Base-by-base conservation (phyloP, 179 eudicot species). In the Patellifolia procumbens region DNA sequence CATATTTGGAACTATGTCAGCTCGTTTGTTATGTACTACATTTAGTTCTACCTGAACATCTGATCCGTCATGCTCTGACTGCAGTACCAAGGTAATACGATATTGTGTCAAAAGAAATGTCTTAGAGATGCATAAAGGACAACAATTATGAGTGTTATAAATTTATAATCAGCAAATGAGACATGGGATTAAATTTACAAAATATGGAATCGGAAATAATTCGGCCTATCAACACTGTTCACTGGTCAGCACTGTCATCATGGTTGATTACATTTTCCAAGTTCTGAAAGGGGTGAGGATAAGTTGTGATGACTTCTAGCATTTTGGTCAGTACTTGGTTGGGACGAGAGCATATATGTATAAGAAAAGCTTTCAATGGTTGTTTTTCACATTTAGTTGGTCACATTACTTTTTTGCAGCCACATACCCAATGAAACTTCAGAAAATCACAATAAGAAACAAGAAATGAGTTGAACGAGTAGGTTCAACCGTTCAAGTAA, bases 61-160 rank as follows among this genome's bases (percentile, higher is more conserved):
- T 52, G 91, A 78, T 66, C 98, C 98, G 65, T 92, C 97, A 78
- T 94, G 98, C 83, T 94, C 98, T 29, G 93, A 78, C 98, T 94
- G 87, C 71, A 83, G 60, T 48, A 68, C 34, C 56, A 51, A 63
- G 69, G 28, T 61, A 81, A 22, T 19, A 53, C 9, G 9, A 69
- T 34, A 68, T 29, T 59, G 45, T 42, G 31, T 39, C 35, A 43
- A 24, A 58, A 31, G 8, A 24, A 53, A 72, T 72, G 16, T 72
- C 48, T 59, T 19, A 55, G 42, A 22, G 34, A 32, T 43, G 2
- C 11, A 46, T 20, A 53, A 64, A 80, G 51, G 22, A 63, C 3
- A 9, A 3, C 46, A 63, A 63, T 35, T 16, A 37, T n/a, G 17
- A 65, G 48, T 65, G 28, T 13, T 65, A 24, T n/a, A 65, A 65